Conservation (phyloP, 345 rosid species). For the Balakata baccata region DNA sequence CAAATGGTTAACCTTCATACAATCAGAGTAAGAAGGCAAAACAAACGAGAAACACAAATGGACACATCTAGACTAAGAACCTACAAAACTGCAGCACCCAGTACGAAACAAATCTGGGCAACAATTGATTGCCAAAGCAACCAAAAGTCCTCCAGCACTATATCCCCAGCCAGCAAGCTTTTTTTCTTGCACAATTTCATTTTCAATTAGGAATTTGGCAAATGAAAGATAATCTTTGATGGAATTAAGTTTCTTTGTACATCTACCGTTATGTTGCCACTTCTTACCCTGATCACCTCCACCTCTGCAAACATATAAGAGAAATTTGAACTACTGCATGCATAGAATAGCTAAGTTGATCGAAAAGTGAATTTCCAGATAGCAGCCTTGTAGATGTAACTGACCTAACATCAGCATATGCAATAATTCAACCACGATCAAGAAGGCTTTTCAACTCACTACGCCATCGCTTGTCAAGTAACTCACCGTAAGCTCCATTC, state of each 20-base stretch:
- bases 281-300: conserved; percentile 85
- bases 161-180: conserved; percentile 91
- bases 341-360: not conserved
- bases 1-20: not conserved
- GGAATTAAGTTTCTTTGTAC: conserved; percentile 60
- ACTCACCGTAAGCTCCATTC: conserved; percentile 92
- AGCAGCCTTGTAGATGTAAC: conserved; percentile 18
- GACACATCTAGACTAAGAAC: conserved; percentile 24
- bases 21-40: not conserved
- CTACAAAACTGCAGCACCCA: conserved; percentile 85
- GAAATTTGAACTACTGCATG: conserved; percentile 1
- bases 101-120: conserved; percentile 72
- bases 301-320: conserved; percentile 50
- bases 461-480: conserved; percentile 83
- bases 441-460: conserved; percentile 93
- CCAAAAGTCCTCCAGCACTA: conserved; percentile 88
- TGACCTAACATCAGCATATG: conserved; percentile 94
- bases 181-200: conserved; percentile 57
- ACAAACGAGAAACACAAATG: not conserved
- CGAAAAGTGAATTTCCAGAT: not conserved
- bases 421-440: conserved; percentile 94
- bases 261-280: conserved; percentile 81
- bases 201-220: conserved; percentile 63
- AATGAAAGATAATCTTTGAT: conserved; percentile 70
- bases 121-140: conserved; percentile 83